Base-by-base conservation (phyloP, 1,284 basidiomycete species). In the Rhizopogon parksii region DNA sequence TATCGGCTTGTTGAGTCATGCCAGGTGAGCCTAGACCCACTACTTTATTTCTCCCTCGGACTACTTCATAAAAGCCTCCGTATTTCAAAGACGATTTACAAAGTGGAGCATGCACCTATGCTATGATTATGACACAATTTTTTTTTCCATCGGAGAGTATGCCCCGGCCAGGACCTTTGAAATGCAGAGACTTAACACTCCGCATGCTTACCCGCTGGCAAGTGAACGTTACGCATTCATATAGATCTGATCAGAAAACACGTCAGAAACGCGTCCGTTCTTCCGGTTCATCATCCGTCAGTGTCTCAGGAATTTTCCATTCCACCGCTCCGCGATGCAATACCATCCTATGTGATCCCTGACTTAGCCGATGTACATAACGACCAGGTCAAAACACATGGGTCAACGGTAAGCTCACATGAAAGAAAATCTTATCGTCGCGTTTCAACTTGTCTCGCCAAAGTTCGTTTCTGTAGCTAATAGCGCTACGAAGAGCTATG, bases 161-260 rank as follows among this genome's bases (percentile, higher is more conserved):
- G 6, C 17, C 42, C 19, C 46, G 38, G 15, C 17, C 42, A 45
- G 47, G 38, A 19, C 52, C 56, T 47, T 36, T 59, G 24, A 84
- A 81, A 53, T 74, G 77, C 21, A 72, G 72, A 74, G 74, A n/a
- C 64, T 81, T 46, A 87, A 87, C 56, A 60, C 72, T 19, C 76
- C 71, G 71, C 39, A 85, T 87, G 84, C 68, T 85, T 19, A 71
- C 78, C 46, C 21, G 5, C 21, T 21, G 21, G 21, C 72, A 75
- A 4, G 77, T 84, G 66, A 73, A 76, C 49, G 55, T 69, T 19
- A 65, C 72, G 21, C 66, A 71, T 43, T 60, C 62, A 2, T 60
- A 49, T 46, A 53, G 49, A 25, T 52, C 48, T 30, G 50, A 60
- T 12, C 56, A 66, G 2, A 53, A 55, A 36, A 60, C 53, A 15